These are phyloP conservation scores for Babesia sp. DNA, from an alignment of 169 alveolate species.

Conservation along the genomic window DNA sequence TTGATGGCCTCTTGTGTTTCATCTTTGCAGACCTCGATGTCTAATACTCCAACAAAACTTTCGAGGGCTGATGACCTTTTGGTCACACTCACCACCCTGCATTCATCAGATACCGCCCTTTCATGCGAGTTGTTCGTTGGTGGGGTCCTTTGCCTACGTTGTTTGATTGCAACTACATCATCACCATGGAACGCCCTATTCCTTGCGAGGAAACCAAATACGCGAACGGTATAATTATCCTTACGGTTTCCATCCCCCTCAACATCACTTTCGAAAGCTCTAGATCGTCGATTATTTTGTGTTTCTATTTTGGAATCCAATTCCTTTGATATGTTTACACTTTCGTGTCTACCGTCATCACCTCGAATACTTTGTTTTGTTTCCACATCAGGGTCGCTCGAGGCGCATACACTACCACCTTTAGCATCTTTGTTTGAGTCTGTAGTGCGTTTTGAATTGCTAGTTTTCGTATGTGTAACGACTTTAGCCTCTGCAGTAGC, in stretches of 20 bases:
- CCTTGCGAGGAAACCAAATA: slow-evolving; percentile 77
- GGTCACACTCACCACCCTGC: slow-evolving; percentile 41
- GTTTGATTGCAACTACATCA: slow-evolving; percentile 68
- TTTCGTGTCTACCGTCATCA: background rate
- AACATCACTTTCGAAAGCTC: slow-evolving; percentile 2
- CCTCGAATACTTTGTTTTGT: background rate
- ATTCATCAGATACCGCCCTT: slow-evolving; percentile 12
- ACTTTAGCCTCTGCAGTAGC: slow-evolving; percentile 55
- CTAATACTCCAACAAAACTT: slow-evolving; percentile 31
- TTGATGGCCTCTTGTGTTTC: background rate
- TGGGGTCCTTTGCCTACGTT: slow-evolving; percentile 49
- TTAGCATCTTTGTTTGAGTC: background rate
- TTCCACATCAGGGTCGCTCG: background rate
- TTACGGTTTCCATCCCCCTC: slow-evolving; percentile 3
- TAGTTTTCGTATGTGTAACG: background rate
- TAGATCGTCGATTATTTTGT: background rate
- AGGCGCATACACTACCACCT: background rate
- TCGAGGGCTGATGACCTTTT: slow-evolving; percentile 33
- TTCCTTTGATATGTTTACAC: background rate
- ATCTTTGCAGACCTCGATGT: slow-evolving; percentile 2
- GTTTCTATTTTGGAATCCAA: background rate
- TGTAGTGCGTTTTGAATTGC: background rate
- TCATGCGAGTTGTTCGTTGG: background rate
- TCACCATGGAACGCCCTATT: slow-evolving; percentile 79
- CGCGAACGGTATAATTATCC: slow-evolving; percentile 35